A percentile compares a stretch with the other conserved stretches of the same genome.
Conservation (phyloP, 2,329 filamentous ascomycete genomes). For the Clarireedia homoeocarpa region DNA sequence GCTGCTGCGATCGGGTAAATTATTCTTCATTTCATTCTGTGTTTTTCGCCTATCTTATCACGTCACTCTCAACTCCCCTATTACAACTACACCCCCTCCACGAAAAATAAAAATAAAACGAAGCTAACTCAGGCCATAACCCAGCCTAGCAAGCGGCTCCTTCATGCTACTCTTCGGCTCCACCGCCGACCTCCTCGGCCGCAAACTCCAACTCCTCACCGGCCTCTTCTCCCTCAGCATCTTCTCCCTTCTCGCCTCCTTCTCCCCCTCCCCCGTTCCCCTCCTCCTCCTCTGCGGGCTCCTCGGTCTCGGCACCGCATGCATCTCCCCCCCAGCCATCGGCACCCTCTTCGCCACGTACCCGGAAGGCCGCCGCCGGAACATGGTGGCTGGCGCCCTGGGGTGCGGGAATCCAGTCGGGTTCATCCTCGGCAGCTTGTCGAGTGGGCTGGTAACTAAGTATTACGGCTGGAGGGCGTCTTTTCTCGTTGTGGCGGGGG, state of each 20-base stretch:
- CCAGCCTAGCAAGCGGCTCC: conserved; percentile 52
- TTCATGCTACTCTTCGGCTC: conserved; percentile 61
- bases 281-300: conserved; percentile 57
- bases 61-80: too few species aligned
- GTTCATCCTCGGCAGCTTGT: conserved; percentile 41
- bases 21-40: not conserved
- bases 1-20: conserved; percentile 49
- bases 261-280: conserved; percentile 48
- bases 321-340: conserved; percentile 55
- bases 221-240: conserved; percentile 52
- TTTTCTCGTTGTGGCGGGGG: conserved; percentile 54
- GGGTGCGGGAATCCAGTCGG: conserved; percentile 35
- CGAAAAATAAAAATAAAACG: not conserved
- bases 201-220: conserved; percentile 50
- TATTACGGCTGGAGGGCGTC: conserved; percentile 56
- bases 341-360: conserved; percentile 59
- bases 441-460: conserved; percentile 53
- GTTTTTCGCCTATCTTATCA: not conserved
- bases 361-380: conserved; percentile 49
- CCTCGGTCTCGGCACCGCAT: conserved; percentile 56
- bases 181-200: conserved; percentile 58
- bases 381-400: conserved; percentile 57
- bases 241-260: conserved; percentile 50
- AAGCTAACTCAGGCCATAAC: conserved; percentile 3
- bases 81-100: too few species aligned